phyloP scores from a whole-genome alignment of 1,284 basidiomycete genomes.

The Irpex sp. region DNA sequence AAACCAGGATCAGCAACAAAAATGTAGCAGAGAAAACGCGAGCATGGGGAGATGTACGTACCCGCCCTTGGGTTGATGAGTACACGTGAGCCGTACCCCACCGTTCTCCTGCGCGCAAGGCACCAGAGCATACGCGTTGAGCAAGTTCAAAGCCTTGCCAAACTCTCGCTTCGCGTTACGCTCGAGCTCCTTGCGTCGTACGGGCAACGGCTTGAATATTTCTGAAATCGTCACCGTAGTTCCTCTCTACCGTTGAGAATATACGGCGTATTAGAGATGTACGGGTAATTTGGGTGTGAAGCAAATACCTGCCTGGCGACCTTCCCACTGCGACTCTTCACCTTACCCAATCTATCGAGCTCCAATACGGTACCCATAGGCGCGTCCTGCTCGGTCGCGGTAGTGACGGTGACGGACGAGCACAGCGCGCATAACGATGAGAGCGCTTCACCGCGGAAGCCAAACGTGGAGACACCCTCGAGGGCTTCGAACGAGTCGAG shows the following conservation, averaged over 20 bases:
- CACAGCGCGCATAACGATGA: conserved; percentile 89
- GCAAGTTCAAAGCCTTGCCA: conserved; percentile 75
- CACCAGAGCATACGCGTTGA: conserved; percentile 90
- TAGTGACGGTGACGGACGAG: conserved; percentile 67
- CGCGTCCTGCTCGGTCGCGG: conserved; percentile 65
- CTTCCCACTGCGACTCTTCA: conserved; percentile 47
- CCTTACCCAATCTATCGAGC: conserved; percentile 62
- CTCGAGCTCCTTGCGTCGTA: conserved; percentile 90
- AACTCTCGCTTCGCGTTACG: conserved; percentile 90
- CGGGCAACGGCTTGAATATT: conserved; percentile 83
- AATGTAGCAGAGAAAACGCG: background rate
- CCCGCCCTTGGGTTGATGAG: conserved; percentile 74
- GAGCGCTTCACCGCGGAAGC: conserved; percentile 95
- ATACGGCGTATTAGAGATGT: background rate
- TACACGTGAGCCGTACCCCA: conserved; percentile 75
- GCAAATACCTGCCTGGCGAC: conserved; percentile 67
- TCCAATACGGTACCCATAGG: conserved; percentile 80
- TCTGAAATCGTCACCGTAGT: conserved; percentile 79
- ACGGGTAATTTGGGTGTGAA: background rate
- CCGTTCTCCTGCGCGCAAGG: conserved; percentile 54
- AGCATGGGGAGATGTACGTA: conserved; percentile 28
- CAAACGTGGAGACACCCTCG: conserved; percentile 78
- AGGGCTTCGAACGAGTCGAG: conserved; percentile 78
- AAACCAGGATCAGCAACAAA: background rate
- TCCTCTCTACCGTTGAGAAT: conserved; percentile 58